Evolutionary conservation across 805 yeast species (phyloP), one percentile per base, ranked within the genome.

Genomic region (Candida ipomoeae): DNA sequence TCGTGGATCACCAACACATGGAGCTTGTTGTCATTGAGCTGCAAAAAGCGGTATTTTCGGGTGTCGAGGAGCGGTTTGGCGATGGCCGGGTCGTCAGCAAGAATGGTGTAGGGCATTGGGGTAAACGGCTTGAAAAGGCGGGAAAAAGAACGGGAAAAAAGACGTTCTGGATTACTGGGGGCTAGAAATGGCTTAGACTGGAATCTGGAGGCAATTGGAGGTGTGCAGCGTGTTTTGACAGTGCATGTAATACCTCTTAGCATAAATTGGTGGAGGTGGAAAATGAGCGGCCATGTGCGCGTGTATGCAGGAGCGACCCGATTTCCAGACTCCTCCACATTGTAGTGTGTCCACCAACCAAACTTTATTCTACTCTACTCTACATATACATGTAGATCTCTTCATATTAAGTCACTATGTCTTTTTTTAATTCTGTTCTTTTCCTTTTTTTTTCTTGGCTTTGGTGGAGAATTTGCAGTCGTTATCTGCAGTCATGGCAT

Each of bases 1-100:
- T 87, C 94, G 49, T 81, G 79, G 48, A 87, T 85, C 50, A 86
- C 62, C 48, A 87, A 66, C 0, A 82, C 89, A 20, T 76, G 77
- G 46, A 87, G 63, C 11, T 77, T 73, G 61, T 87, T 87, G 2
- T 77, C 64, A 17, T 63, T 58, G 39, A 86, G 68, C 50, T 79
- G 71, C 56, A 92, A 72, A 44, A 83, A 69, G 38, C 89, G 78
- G 64, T 94, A 94, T 34, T 75, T 66, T 48, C 98, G 75, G 58
- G 91, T 89, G 66, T 92, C 98, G 32, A 75, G 66, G 18, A 76
- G 66, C 0, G 85, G 83, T 58, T 77, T 79, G 18, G 64, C 69
- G 18, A 73, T 69, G 17, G 53, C 55, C 26, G 59, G 33, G 48
- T 64, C 56, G 38, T 68, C 71, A 7, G 74, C 71, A 36, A 58